phyloP scores from a whole-genome alignment of 2,329 filamentous ascomycete genomes.

The Coniochaeta prunicola region DNA sequence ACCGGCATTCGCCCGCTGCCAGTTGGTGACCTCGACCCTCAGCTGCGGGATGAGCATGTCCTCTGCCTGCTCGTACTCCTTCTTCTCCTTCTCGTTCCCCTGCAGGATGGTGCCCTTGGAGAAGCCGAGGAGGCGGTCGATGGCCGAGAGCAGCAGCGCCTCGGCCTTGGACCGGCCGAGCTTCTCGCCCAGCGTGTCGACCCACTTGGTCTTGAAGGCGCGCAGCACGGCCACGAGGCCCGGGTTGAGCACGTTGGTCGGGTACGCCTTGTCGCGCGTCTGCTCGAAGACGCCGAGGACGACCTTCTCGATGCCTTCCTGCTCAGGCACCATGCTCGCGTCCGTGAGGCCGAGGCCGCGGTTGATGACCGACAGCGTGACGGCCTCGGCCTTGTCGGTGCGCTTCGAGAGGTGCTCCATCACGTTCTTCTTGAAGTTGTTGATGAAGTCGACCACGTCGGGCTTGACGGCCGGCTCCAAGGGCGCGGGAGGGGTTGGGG shows the following conservation, averaged over 20 bases:
- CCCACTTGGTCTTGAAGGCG: slow-evolving; percentile 38
- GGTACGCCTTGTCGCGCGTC: slow-evolving; percentile 10
- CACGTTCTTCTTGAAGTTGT: slow-evolving; percentile 38
- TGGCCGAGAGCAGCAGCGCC: slow-evolving; percentile 39
- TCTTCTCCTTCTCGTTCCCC: slow-evolving; percentile 16
- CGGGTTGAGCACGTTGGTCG: slow-evolving; percentile 21
- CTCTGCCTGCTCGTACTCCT: slow-evolving; percentile 22
- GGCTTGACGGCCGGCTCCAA: slow-evolving; percentile 33
- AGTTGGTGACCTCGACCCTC: slow-evolving; percentile 13
- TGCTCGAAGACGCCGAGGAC: slow-evolving; percentile 35
- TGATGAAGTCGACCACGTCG: slow-evolving; percentile 32
- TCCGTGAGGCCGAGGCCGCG: slow-evolving; percentile 41
- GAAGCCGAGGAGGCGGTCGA: slow-evolving; percentile 42
- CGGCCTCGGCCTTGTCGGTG: slow-evolving; percentile 33
- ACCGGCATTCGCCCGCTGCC: slow-evolving; percentile 11
- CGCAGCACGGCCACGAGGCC: slow-evolving; percentile 33
- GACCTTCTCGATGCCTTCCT: slow-evolving; percentile 38
- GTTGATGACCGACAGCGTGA: slow-evolving; percentile 46
- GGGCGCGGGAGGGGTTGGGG: slow-evolving; percentile 4
- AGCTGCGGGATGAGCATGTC: slow-evolving; percentile 21
- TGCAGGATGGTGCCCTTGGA: slow-evolving; percentile 31
- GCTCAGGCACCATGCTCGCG: slow-evolving; percentile 29
- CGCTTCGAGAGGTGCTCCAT: slow-evolving; percentile 37
- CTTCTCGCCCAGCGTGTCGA: slow-evolving; percentile 31
- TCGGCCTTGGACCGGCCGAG: slow-evolving; percentile 35